Conservation (phyloP, 176 grass and related monocot species). For the Musa itinerans region DNA sequence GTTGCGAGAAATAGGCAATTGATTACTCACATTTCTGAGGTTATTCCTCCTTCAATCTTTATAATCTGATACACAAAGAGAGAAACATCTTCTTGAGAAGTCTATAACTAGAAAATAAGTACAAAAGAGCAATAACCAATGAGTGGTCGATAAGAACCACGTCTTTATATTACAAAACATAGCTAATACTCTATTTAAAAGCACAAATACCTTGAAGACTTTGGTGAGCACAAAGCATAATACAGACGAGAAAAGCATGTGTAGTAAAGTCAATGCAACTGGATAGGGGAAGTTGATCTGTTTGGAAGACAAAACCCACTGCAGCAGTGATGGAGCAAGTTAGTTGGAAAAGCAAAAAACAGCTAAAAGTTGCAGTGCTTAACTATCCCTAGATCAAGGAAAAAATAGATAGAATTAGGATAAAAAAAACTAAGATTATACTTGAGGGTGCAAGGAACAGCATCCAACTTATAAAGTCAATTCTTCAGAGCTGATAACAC, state of each 20-base stretch:
- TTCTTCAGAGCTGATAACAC: background rate
- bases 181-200: background rate
- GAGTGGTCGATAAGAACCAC: background rate
- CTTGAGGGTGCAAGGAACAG: background rate
- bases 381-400: background rate
- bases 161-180: background rate
- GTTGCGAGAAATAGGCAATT: background rate
- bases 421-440: too few relatives aligned
- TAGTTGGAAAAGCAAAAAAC: constrained; percentile 11
- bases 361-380: background rate
- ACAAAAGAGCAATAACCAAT: background rate
- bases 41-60: constrained; percentile 96
- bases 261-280: constrained; percentile 85
- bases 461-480: background rate
- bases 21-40: constrained; percentile 81
- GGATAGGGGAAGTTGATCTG: constrained; percentile 99
- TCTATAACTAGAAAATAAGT: background rate
- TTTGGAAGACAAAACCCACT: constrained; percentile 96
- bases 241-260: constrained; percentile 95
- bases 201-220: constrained; percentile 77
- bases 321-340: constrained; percentile 25
- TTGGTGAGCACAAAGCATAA: constrained; percentile 82
- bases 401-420: background rate
- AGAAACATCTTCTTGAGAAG: background rate
- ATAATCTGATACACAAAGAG: constrained; percentile 61